These are phyloP conservation scores for Lobosporangium transversale DNA, from an alignment of 192 early-diverging fungal species.

Conservation along the genomic window DNA sequence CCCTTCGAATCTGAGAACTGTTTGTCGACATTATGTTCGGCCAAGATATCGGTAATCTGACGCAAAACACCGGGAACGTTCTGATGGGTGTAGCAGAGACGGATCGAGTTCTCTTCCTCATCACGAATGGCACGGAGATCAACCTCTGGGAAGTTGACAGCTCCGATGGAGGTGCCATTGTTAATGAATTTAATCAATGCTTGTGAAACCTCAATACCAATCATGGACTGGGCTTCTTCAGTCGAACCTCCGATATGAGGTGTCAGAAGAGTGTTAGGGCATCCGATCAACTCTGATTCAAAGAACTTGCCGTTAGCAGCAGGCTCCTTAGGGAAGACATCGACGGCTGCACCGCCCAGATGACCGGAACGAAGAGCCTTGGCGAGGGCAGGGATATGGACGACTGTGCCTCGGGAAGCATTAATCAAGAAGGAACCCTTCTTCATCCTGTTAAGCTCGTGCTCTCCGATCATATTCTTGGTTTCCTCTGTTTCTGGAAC, in stretches of 20 bases:
- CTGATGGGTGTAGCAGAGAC: slow-evolving; percentile 91
- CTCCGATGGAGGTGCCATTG: slow-evolving; percentile 86
- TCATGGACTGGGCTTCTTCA: slow-evolving; percentile 97
- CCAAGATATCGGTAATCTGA: slow-evolving; percentile 92
- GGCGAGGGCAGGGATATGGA: slow-evolving; percentile 92
- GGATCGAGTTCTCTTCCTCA: slow-evolving; percentile 79
- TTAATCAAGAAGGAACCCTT: slow-evolving; percentile 93
- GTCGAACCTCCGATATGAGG: slow-evolving; percentile 99
- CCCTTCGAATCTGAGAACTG: slow-evolving; percentile 97
- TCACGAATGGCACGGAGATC: slow-evolving; percentile 84
- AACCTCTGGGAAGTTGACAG: slow-evolving; percentile 98
- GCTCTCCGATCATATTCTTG: slow-evolving; percentile 97
- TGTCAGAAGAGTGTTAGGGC: slow-evolving; percentile 95
- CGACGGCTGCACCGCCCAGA: slow-evolving; percentile 92
- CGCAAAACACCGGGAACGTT: slow-evolving; percentile 57
- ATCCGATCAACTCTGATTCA: slow-evolving; percentile 76
- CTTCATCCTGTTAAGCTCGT: slow-evolving; percentile 91
- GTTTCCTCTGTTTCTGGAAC: slow-evolving; percentile 98
- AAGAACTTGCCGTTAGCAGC: slow-evolving; percentile 81
- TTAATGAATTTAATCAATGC: slow-evolving; percentile 89
- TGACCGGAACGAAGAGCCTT: slow-evolving; percentile 85
- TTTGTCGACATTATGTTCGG: slow-evolving; percentile 97
- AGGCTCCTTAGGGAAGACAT: slow-evolving; percentile 97
- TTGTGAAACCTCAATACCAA: slow-evolving; percentile 93
- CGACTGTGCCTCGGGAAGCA: slow-evolving; percentile 94